Base-by-base conservation (phyloP, 2,329 filamentous ascomycete species). In the Cladosporium sp. region DNA sequence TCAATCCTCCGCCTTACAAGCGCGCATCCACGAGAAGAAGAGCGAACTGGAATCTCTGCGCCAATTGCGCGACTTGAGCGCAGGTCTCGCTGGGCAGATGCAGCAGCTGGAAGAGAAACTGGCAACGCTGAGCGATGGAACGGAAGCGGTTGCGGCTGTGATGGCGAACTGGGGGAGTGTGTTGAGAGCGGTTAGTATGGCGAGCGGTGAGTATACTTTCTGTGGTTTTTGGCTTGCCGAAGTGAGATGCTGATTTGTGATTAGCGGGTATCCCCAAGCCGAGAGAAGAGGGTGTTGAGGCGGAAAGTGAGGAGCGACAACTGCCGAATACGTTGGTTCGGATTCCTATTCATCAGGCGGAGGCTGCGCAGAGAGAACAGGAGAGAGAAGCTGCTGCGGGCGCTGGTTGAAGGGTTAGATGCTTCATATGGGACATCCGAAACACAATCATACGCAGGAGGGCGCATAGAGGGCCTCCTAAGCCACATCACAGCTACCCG, bases 161-260 rank as follows among this genome's bases (percentile, higher is more conserved):
- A 83, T 96, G 76, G 87, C 89, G 63, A 96, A 95, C 77, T 96
- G 92, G 92, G 90, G 93, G 78, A 93, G 92, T 72, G 92, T 96
- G 70, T 84, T 96, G 67, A 85, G 90, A 70, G 91, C 91, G 51
- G 93, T 96, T 74, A 90, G 90, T 74, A 93, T 95, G 90, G 92
- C 92, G 68, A 93, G 90, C 67, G 85, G 91, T 93, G 84, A 74
- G 87, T 80, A 41, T 1, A 28, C 30, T 1, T 32, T 2, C 12
- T 18, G 30, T 64, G 18, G 11, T 12, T 26, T 26, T 41, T 30
- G 28, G 14, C 24, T 47, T 51, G 21, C 12, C 30, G 6, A 30
- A 5, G 18, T n/a, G 14, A 32, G 14, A 11, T 38, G 47, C 67
- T 67, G 59, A 67, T 65, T 65, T 73, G 69, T 30, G 1, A 61